phyloP scores from a whole-genome alignment of 1,139 yeast species.

The Chernovozyma sophiae-reginae region DNA sequence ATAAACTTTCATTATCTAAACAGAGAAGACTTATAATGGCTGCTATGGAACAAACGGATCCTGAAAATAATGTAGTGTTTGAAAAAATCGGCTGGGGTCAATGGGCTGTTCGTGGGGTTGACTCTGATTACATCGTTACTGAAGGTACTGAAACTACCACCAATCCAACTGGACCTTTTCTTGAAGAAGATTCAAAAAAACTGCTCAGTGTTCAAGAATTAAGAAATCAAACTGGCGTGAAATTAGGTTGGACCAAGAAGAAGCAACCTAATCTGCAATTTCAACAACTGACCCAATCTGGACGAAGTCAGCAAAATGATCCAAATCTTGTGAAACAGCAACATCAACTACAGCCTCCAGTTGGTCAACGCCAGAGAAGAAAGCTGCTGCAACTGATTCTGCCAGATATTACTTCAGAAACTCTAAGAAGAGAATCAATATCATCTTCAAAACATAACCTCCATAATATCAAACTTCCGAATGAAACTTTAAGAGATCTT shows the following conservation, averaged over 20 bases:
- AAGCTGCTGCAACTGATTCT: slow-evolving; percentile 4
- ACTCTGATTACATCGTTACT: slow-evolving; percentile 46
- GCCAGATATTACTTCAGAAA: slow-evolving; percentile 6
- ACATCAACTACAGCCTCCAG: slow-evolving; percentile 5
- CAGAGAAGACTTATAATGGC: slow-evolving; percentile 89
- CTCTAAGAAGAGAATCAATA: slow-evolving; percentile 50
- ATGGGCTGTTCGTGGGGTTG: slow-evolving; percentile 76
- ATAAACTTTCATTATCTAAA: slow-evolving; percentile 74
- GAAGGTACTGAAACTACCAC: slow-evolving; percentile 32
- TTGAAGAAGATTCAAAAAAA: slow-evolving; percentile 29
- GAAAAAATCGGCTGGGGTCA: slow-evolving; percentile 98
- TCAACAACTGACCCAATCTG: slow-evolving; percentile 7
- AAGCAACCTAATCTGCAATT: slow-evolving; percentile 13
- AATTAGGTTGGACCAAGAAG: slow-evolving; percentile 46
- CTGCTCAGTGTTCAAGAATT: slow-evolving; percentile 35
- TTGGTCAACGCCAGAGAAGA: slow-evolving; percentile 7
- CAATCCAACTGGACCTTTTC: slow-evolving; percentile 1
- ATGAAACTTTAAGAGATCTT: slow-evolving; percentile 16
- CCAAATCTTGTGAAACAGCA: slow-evolving; percentile 1
- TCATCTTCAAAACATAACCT: slow-evolving; percentile 43
- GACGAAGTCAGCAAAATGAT: background rate
- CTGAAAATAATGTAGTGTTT: slow-evolving; percentile 61
- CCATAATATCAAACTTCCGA: slow-evolving; percentile 46
- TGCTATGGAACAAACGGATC: slow-evolving; percentile 68
- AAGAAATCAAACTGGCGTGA: slow-evolving; percentile 37